Base-by-base conservation (phyloP, 2,329 filamentous ascomycete genomes). In the Pseudocercospora cruenta region DNA sequence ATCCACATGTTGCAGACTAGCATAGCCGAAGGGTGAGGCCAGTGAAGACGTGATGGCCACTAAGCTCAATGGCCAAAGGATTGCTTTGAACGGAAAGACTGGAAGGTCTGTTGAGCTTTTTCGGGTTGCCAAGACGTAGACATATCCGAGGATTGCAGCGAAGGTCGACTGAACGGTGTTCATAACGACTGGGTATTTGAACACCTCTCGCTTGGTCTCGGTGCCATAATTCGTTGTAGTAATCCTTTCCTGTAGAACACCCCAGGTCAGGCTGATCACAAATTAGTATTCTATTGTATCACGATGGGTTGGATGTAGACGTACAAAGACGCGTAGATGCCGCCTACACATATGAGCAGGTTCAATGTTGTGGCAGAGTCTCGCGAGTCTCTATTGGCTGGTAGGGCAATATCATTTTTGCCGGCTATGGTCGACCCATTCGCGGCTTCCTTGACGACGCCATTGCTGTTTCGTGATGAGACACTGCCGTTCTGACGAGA, bases 301-400 rank as follows among this genome's bases (percentile, higher is more conserved):
- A 58, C 65, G 57, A 60, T 63, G 47, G 8, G 19, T 24, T 21
- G 58, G 24, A 22, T 26, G 19, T 28, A 10, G 28, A 62, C 80
- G 67, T 87, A 97, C 94, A 99, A 99, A 39, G 94, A 96, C 39
- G 91, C 93, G 79, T 99, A 99, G 73, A 99, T 99, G 66, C 95
- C 95, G 6, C 89, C 89, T n/a, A 97, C 93, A 70, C 94, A 94
- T 68, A 96, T 87, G 58, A 94, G 80, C 63, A 97, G 86, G 79
- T 96, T 91, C 74, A 91, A 16, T 3, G 71, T 68, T 36, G 63
- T 74, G 21, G 70, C 63, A 19, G 71, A 64, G n/a, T 66, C 67
- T 26, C 70, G 63, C 16, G 70, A 59, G 22, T 73, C 67, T 10
- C 60, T 55, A n/a, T 67, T 58, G 36, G 28, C 65, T 14, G 64